Evolutionary conservation across 192 early-diverging fungal species (phyloP).

Genomic region (Phlyctochytrium planicorne): DNA sequence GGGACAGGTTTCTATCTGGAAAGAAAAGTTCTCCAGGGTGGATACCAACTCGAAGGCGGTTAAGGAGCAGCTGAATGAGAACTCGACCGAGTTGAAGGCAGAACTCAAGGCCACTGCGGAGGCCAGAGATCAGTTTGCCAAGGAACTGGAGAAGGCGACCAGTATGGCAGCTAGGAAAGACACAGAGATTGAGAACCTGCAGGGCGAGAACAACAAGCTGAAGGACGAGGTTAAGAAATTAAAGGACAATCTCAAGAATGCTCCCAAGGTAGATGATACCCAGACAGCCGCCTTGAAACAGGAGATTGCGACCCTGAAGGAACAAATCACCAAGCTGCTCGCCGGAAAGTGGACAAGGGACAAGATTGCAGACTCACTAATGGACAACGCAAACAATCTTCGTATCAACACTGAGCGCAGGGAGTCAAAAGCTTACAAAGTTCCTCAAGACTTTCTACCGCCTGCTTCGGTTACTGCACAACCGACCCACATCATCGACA

Average conservation of each 20-base stretch:
- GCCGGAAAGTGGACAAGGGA: conserved; percentile 62
- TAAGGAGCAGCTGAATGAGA: conserved; percentile 46
- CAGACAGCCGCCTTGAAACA: conserved; percentile 61
- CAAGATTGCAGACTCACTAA: conserved; percentile 42
- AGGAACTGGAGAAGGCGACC: conserved; percentile 58
- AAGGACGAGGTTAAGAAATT: conserved; percentile 70
- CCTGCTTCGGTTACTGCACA: no score
- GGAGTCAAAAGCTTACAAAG: background rate
- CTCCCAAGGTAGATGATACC: conserved; percentile 58
- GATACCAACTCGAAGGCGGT: conserved; percentile 56
- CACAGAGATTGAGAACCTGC: conserved; percentile 59
- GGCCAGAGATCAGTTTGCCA: conserved; percentile 56
- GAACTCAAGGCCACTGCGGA: conserved; percentile 54
- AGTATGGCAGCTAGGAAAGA: conserved; percentile 63
- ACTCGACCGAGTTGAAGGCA: conserved; percentile 59
- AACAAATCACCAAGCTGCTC: conserved; percentile 67
- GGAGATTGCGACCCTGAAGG: conserved; percentile 67
- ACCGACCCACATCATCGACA: no score
- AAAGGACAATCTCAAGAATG: conserved; percentile 43
- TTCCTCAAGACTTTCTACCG: background rate
- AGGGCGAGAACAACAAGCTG: conserved; percentile 48
- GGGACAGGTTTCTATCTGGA: conserved; percentile 65
- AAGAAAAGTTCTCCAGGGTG: conserved; percentile 62
- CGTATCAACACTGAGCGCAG: background rate
- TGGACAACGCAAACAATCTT: conserved; percentile 3